Conservation (phyloP, 352 stramenopile species). For the Phytophthora tentaculata region DNA sequence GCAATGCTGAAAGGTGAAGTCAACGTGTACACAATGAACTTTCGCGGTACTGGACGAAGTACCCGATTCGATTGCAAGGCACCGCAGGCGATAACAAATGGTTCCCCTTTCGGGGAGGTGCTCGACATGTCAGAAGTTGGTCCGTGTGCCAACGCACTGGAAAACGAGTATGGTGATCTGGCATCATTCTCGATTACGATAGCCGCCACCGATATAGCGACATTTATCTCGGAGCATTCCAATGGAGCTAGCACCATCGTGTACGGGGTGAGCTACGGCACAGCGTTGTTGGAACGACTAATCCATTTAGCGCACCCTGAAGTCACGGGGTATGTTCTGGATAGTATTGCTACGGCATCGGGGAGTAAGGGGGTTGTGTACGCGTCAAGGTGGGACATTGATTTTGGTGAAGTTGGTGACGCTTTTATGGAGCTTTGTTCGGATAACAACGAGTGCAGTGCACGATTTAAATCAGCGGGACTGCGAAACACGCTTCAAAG, state of each 20-base stretch:
- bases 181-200: conserved; percentile 26
- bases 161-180: not conserved
- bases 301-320: conserved; percentile 45
- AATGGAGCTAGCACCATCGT: conserved; percentile 33
- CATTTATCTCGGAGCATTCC: conserved; percentile 32
- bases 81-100: not conserved
- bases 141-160: not conserved
- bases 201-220: conserved; percentile 33
- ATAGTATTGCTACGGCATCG: conserved; percentile 44
- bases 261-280: conserved; percentile 60
- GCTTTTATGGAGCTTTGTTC: conserved; percentile 28
- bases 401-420: conserved; percentile 39
- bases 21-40: not conserved
- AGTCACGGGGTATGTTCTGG: conserved; percentile 51
- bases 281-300: conserved; percentile 45
- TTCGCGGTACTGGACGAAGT: not conserved
- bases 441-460: conserved; percentile 18
- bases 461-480: conserved; percentile 15
- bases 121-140: not conserved
- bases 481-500: conserved; percentile 18
- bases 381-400: conserved; percentile 43
- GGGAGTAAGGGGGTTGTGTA: conserved; percentile 28
- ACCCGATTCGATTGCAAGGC: not conserved
- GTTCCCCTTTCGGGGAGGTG: not conserved
- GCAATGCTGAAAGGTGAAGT: not conserved